These are phyloP conservation scores for Mycotypha africana DNA, from an alignment of 371 early-diverging fungal species.

Conservation along the genomic window DNA sequence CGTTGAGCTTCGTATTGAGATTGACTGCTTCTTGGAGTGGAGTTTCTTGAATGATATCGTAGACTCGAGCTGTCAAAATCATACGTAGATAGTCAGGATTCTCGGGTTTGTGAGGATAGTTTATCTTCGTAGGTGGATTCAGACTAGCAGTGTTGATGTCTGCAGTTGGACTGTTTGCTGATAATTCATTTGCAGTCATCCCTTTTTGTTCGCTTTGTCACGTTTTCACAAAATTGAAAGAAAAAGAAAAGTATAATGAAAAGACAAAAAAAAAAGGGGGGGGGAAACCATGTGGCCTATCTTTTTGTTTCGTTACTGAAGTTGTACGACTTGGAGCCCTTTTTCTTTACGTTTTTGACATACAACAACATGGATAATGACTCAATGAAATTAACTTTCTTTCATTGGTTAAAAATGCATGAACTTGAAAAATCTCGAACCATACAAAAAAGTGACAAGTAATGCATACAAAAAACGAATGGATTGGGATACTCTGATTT, in stretches of 20 bases:
- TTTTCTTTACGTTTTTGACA: too few species aligned
- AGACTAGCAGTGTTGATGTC: background rate
- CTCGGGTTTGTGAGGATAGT: background rate
- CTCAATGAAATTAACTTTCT: too few species aligned
- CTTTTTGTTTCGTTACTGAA: too few species aligned
- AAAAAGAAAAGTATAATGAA: background rate
- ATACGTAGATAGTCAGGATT: constrained; percentile 83
- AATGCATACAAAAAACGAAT: too few species aligned
- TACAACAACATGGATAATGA: too few species aligned
- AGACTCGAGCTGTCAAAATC: constrained; percentile 86
- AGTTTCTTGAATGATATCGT: constrained; percentile 89
- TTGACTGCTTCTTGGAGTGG: constrained; percentile 82
- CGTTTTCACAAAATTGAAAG: background rate
- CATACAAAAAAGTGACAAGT: too few species aligned
- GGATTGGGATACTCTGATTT: too few species aligned
- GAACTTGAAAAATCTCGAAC: too few species aligned
- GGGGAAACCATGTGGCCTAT: too few species aligned
- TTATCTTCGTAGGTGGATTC: too few species aligned
- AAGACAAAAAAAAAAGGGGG: background rate
- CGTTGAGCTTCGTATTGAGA: constrained; percentile 59
- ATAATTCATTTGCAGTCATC: background rate
- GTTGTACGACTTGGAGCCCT: too few species aligned
- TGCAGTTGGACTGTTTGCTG: background rate
- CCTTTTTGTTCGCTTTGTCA: background rate
- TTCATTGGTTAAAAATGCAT: too few species aligned